Evolutionary conservation across 306 rosid species (phyloP), one percentile per base, ranked within the genome.

Genomic region (Castanea crenata): DNA sequence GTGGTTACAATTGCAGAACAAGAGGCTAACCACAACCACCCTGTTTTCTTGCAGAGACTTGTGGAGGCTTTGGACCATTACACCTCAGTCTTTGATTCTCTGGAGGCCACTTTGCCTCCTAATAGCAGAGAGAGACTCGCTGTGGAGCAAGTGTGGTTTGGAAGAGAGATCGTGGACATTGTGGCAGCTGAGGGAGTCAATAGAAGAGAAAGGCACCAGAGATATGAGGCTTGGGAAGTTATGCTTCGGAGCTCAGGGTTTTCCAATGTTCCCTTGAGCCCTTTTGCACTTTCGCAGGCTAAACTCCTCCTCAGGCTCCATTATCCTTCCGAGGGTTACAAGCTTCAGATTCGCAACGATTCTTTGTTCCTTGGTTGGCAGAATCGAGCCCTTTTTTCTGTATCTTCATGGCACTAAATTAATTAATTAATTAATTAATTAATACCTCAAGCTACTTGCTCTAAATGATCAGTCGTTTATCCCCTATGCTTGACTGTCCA

Each of bases 251-350:
- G 85, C 55, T 71, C 71, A 2, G 89, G 91, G 6, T 88, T 83
- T 70, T 74, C 84, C 19, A 81, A 86, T 65, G 85, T 86, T 70
- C 65, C 88, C 18, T 82, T 85, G 76, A 88, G 91, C 76, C 86
- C 89, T 2, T 88, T 86, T 56, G 88, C 91, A 2, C 85, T 88
- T 15, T 88, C 91, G 0, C 91, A 88, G 54, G 91, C 91, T 3
- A 88, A 86, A 79, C 85, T 88, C 3, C 85, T 88, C 4, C 86
- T 88, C 18, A 79, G 91, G 70, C 89, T 88, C 27, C 91, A 88
- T 74, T 88, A 88, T 56, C 91, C 91, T 51, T 83, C 89, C 0
- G 91, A 81, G 63, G 91, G 91, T 44, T 88, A 85, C 35, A 89
- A 79, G 11, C 89, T 88, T 27, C 89, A 68, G n/a, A 73, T 84